Percentiles rank a stretch among this genome's conserved stretches.
Evolutionary conservation across 164 flowering plant species (phyloP).

Genomic region (Piper betle): DNA sequence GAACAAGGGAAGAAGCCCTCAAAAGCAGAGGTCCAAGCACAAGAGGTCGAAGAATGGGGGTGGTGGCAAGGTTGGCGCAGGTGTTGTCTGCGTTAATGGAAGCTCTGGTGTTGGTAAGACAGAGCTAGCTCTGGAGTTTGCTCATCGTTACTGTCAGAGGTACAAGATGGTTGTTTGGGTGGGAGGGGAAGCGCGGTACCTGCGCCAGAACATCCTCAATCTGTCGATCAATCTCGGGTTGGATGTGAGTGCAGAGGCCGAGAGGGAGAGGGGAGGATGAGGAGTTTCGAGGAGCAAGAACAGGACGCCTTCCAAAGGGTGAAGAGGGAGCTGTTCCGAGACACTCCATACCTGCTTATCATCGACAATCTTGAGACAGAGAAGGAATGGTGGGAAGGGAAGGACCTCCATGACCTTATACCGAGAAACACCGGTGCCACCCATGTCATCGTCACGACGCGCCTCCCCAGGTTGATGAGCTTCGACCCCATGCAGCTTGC

Average conservation of each 20-base stretch:
- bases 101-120: conserved; percentile 67
- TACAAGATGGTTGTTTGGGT: conserved; percentile 91
- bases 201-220: conserved; percentile 73
- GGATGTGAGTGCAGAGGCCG: conserved; percentile 77
- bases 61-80: conserved; percentile 24
- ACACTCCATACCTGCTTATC: conserved; percentile 67
- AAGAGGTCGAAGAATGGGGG: conserved; percentile 55
- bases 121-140: conserved; percentile 83
- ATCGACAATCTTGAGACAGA: conserved; percentile 81
- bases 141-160: conserved; percentile 54
- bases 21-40: conserved; percentile 38
- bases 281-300: conserved; percentile 85
- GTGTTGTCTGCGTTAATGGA: conserved; percentile 62
- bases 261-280: conserved; percentile 70
- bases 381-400: conserved; percentile 90
- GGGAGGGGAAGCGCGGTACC: conserved; percentile 72
- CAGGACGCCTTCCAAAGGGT: conserved; percentile 77
- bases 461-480: conserved; percentile 59
- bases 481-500: conserved; percentile 47
- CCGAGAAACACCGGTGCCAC: conserved; percentile 78
- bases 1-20: conserved; percentile 32
- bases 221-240: conserved; percentile 52
- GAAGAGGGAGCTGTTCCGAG: conserved; percentile 71
- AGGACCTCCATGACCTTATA: conserved; percentile 61
- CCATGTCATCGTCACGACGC: conserved; percentile 69